Base-by-base conservation (phyloP, 257 asterid species). In the Primulina tabacum region DNA sequence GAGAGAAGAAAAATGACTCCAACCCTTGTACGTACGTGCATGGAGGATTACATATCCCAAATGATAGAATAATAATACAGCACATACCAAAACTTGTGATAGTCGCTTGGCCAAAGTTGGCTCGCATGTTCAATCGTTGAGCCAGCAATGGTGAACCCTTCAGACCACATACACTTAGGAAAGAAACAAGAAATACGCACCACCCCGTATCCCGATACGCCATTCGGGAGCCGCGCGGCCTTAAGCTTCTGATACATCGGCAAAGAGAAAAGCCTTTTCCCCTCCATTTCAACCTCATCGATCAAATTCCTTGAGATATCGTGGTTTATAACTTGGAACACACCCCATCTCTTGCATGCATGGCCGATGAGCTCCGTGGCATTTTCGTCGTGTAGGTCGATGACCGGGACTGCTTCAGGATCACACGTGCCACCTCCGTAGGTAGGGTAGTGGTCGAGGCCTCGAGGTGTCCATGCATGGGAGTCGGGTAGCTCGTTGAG, bases 301-400 rank as follows among this genome's bases (percentile, higher is more conserved):
- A 89, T 83, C 73, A 89, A 29, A 1, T 18, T 74, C 24, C 67
- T 50, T 30, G 92, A 71, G 30, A 91, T 72, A 11, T 71, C 60
- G 71, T 94, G 99, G 76, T 86, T 91, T 5, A 67, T 24, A 47
- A 89, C 79, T 68, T 92, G 98, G 79, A 92, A 89, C 5, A 83
- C 82, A 0, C 98, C 98, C 98, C 98, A 92, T 30, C 82, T 82
- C 79, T 73, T 88, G 97, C 97, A 91, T 84, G 99, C 97, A 77
- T 78, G 86, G 28, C 97, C 97, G 4, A 94, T 64, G 7, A 79
- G 78, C n/a, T 82, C 89, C 26, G 52, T 69, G 59, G 88, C 90
- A 30, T 80, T 75, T 5, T 70, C 58, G 33, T 60, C 71, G 26
- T 26, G 71, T 0, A 94, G 83, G 71, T 94, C 93, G 75, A 94